phyloP scores from a whole-genome alignment of 805 yeast genomes.

The Lipomyces orientalis region DNA sequence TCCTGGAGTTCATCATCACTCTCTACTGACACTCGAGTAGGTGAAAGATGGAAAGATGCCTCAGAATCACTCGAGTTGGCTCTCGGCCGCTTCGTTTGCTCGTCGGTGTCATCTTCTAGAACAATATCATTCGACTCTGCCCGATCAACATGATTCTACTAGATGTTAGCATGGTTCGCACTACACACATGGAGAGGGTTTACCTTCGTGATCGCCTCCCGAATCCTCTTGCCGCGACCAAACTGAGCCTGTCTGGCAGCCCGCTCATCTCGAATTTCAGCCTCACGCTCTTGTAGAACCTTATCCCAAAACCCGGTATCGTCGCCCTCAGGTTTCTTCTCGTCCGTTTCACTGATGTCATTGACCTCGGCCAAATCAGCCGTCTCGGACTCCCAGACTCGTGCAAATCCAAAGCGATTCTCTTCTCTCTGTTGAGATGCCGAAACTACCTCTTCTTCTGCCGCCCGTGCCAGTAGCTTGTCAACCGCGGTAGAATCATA shows the following conservation, averaged over 20 bases:
- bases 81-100: not conserved
- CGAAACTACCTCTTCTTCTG: slow-evolving; percentile 40
- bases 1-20: not conserved
- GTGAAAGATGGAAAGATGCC: not conserved
- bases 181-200: not conserved
- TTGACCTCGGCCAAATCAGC: slow-evolving; percentile 11
- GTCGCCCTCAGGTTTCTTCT: slow-evolving; percentile 10
- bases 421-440: not conserved
- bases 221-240: slow-evolving; percentile 32
- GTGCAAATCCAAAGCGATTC: slow-evolving; percentile 20
- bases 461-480: slow-evolving; percentile 74
- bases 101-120: not conserved
- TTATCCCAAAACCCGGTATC: slow-evolving; percentile 32
- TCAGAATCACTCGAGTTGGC: slow-evolving; percentile 6
- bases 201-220: slow-evolving; percentile 8
- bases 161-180: not conserved
- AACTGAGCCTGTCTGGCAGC: slow-evolving; percentile 10
- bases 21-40: not conserved
- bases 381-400: slow-evolving; percentile 31
- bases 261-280: slow-evolving; percentile 6
- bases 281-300: slow-evolving; percentile 25
- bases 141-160: not conserved
- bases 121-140: not conserved
- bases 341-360: slow-evolving; percentile 7
- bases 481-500: slow-evolving; percentile 72